Evolutionary conservation across 2,329 filamentous ascomycete genomes (phyloP).

Genomic region (Microcyclospora tardicrescens): DNA sequence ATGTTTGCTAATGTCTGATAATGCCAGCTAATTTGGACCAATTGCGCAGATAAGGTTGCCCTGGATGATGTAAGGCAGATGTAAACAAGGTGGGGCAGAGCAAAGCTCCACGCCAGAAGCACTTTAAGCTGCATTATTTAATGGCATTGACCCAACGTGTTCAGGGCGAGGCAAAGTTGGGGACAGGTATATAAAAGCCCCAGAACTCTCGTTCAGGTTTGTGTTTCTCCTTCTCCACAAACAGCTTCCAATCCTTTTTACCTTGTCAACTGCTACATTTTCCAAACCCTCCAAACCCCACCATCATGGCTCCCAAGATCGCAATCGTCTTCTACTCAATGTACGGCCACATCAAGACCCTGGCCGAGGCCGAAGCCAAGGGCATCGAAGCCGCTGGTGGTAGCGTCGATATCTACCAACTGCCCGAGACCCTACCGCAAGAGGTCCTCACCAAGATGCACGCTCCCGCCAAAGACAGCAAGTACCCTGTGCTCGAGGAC

Average conservation of each 20-base stretch:
- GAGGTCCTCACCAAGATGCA: conserved; percentile 86
- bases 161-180: too few species aligned
- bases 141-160: too few species aligned
- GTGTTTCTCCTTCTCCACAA: too few species aligned
- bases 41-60: too few species aligned
- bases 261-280: not conserved
- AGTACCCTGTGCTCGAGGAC: conserved; percentile 49
- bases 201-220: too few species aligned
- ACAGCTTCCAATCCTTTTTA: not conserved
- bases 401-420: conserved; percentile 68
- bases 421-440: conserved; percentile 72
- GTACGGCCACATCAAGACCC: conserved; percentile 76
- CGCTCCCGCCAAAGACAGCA: conserved; percentile 61
- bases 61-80: too few species aligned
- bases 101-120: too few species aligned
- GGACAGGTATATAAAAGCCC: too few species aligned
- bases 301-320: conserved; percentile 73
- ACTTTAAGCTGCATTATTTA: too few species aligned
- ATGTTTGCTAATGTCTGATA: too few species aligned
- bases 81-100: too few species aligned
- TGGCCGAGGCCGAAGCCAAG: conserved; percentile 82
- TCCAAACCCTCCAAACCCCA: not conserved
- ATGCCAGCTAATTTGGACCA: too few species aligned
- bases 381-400: conserved; percentile 84
- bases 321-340: conserved; percentile 90